A percentile compares a stretch with the other conserved stretches of the same genome.
phyloP scores from a whole-genome alignment of 2,329 filamentous ascomycete species.

The Teratosphaeriaceae sp. region DNA sequence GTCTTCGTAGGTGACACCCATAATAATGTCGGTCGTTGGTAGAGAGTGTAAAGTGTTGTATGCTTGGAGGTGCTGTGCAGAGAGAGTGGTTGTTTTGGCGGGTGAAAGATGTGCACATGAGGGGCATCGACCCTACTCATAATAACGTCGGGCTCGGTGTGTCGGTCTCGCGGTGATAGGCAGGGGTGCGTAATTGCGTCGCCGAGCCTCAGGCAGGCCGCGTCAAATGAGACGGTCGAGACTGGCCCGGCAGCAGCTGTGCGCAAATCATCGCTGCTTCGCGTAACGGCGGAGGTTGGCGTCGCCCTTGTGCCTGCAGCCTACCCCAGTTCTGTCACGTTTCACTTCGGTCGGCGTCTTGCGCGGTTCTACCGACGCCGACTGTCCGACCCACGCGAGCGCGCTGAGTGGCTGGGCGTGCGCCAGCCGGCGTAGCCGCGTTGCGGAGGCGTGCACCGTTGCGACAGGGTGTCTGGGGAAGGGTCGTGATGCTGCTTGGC shows the following conservation, averaged over 20 bases:
- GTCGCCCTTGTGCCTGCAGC: background rate
- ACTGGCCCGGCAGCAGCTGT: background rate
- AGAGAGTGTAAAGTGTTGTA: too few species aligned
- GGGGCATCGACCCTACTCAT: background rate
- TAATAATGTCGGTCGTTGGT: constrained; percentile 1
- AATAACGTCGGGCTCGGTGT: background rate
- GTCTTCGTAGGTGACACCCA: background rate
- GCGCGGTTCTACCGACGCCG: too few species aligned
- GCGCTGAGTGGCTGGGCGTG: too few species aligned
- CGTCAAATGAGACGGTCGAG: background rate
- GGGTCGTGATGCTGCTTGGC: too few species aligned
- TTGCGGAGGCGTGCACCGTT: too few species aligned
- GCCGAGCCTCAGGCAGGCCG: constrained; percentile 3
- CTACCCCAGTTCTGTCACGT: background rate
- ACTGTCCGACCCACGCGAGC: too few species aligned
- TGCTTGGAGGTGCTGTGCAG: background rate
- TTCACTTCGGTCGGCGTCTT: too few species aligned
- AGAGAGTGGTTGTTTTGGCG: background rate
- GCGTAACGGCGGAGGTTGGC: background rate
- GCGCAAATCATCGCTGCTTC: background rate
- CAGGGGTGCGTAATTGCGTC: constrained; percentile 1
- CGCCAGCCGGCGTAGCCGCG: too few species aligned
- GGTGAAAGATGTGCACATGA: background rate
- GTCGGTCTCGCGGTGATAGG: background rate
- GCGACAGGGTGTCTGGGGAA: too few species aligned